Evolutionary conservation across 129 eudicot genomes (phyloP), one percentile per base, ranked within the genome.

Genomic region (Chrysanthemum lavandulifolium): DNA sequence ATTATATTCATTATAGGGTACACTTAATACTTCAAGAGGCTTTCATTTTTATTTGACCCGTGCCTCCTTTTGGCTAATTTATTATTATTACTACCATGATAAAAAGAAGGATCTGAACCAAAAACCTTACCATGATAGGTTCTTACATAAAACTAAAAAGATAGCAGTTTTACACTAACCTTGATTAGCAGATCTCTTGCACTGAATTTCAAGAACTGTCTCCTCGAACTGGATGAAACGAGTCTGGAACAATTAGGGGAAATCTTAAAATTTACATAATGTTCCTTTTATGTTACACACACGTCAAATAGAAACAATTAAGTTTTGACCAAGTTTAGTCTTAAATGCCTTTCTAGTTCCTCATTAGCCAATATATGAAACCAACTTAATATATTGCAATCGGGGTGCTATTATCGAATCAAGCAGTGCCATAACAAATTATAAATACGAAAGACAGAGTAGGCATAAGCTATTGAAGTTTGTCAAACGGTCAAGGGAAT

Each of bases 101-200:
- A 31, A 31, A 33, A 40, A 36, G 10, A 9, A 36, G 43, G 43
- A 36, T 36, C 43, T 68, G 25, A 68, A 15, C 11, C 23, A n/a
- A 25, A 51, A 25, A 51, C 62, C 16, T 52, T 69, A 52, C 48
- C 73, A 52, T 15, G 40, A 33, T 70, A 70, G 73, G 15, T 4
- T 14, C 51, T 11, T 10, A 3, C 29, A 16, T 55, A 10, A 48
- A 50, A 23, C 33, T 29, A 51, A 18, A 43, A 69, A 10, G 1
- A 18, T 53, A 18, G n/a, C 23, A 16, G 45, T 70, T 73, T 31
- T 55, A 33, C 25, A 56, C 78, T 36, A 45, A 65, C 84, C 84
- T 75, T 80, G 84, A 72, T 80, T 75, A 12, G 64, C 53, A 61
- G 59, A 18, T 69, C 56, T 80, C 68, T 80, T 80, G 55, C 75